A percentile compares a stretch with the other conserved stretches of the same genome.
phyloP scores from a whole-genome alignment of 805 yeast species.

The Myxozyma monticola region DNA sequence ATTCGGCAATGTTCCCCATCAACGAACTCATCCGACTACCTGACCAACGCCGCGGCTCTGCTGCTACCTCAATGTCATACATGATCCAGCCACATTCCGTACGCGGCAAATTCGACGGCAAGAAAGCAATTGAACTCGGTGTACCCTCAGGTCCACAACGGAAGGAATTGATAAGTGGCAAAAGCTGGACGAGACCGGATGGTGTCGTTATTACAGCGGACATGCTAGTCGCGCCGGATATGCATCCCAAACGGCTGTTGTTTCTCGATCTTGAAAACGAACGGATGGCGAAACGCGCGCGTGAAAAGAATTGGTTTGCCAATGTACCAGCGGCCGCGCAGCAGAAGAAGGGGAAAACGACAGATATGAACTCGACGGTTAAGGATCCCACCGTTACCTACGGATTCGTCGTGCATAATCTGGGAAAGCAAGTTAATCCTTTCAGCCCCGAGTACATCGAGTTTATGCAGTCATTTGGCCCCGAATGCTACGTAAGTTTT shows the following conservation, averaged over 20 bases:
- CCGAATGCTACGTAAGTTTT: slow-evolving; percentile 37
- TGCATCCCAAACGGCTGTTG: slow-evolving; percentile 58
- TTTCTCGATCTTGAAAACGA: slow-evolving; percentile 71
- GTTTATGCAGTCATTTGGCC: slow-evolving; percentile 53
- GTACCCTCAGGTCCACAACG: slow-evolving; percentile 65
- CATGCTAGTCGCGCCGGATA: slow-evolving; percentile 68
- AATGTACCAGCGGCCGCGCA: slow-evolving; percentile 12
- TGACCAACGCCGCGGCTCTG: slow-evolving; percentile 28
- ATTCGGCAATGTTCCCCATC: not conserved
- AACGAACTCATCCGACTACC: slow-evolving; percentile 7
- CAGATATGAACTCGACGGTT: slow-evolving; percentile 20
- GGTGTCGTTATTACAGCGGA: slow-evolving; percentile 64
- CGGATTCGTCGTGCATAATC: slow-evolving; percentile 68
- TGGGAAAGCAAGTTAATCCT: slow-evolving; percentile 63
- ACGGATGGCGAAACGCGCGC: slow-evolving; percentile 43
- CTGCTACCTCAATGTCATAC: slow-evolving; percentile 57
- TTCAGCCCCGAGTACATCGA: slow-evolving; percentile 45
- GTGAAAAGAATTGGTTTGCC: slow-evolving; percentile 21
- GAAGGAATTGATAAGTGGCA: slow-evolving; percentile 60
- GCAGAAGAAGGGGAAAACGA: not conserved
- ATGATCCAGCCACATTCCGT: slow-evolving; percentile 64
- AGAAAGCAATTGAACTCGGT: slow-evolving; percentile 66
- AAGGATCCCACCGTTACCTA: not conserved
- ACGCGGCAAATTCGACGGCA: slow-evolving; percentile 73
- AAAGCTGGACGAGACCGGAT: slow-evolving; percentile 53